These are phyloP conservation scores for Corylus avellana DNA, from an alignment of 306 rosid genomes.

Conservation along the genomic window DNA sequence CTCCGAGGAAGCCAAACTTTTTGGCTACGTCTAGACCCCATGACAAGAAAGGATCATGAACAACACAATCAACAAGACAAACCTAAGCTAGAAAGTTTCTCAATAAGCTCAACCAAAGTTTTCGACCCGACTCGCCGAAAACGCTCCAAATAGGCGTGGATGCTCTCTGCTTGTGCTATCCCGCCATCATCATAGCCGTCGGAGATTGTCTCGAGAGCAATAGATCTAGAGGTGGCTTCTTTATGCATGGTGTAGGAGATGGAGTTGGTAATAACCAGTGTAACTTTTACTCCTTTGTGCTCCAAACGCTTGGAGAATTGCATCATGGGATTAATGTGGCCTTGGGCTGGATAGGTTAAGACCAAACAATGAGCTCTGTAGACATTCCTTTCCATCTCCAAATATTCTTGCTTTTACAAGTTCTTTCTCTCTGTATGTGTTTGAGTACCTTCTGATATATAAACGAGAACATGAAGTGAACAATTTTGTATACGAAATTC, in stretches of 20 bases:
- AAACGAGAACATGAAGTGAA: no score
- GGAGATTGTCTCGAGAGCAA: conserved; percentile 50
- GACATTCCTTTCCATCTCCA: not conserved
- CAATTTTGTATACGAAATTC: no score
- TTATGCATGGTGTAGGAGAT: conserved; percentile 42
- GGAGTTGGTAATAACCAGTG: conserved; percentile 50
- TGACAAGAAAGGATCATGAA: conserved; percentile 46
- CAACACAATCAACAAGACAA: conserved; percentile 40
- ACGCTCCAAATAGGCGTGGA: conserved; percentile 37
- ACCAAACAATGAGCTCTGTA: conserved; percentile 38
- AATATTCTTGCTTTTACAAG: not conserved
- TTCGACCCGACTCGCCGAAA: conserved; percentile 40
- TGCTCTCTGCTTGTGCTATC: conserved; percentile 27
- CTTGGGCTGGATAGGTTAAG: conserved; percentile 53
- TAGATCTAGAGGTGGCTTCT: conserved; percentile 32
- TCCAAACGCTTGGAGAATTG: conserved; percentile 44
- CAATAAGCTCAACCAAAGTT: conserved; percentile 44
- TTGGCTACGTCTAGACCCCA: conserved; percentile 64
- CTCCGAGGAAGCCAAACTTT: conserved; percentile 38
- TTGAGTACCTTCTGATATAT: no score
- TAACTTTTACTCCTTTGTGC: conserved; percentile 37
- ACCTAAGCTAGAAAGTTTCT: conserved; percentile 22
- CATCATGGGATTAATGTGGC: conserved; percentile 61
- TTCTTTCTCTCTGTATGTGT: not conserved
- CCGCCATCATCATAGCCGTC: conserved; percentile 67